Percentiles rank a stretch among this genome's conserved stretches.
Conservation (phyloP, 2,329 filamentous ascomycete genomes). For the Diplodia corticola region DNA sequence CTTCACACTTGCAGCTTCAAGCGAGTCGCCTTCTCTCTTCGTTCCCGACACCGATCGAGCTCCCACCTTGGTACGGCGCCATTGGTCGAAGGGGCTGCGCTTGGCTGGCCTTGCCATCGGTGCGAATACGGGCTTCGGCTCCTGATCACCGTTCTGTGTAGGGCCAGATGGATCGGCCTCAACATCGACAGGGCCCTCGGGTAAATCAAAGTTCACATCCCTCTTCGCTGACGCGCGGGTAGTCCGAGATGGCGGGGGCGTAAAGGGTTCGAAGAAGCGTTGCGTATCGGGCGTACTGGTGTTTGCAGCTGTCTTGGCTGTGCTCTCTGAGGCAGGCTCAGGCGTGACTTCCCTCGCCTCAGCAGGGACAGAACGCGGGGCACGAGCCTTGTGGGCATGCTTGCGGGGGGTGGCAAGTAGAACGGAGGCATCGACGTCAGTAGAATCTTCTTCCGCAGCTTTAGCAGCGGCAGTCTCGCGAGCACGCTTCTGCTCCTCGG, state of each 20-base stretch:
- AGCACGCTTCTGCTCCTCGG: slow-evolving; percentile 48
- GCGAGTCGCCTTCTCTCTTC: slow-evolving; percentile 37
- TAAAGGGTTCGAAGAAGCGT: slow-evolving; percentile 27
- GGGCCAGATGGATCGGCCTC: slow-evolving; percentile 27
- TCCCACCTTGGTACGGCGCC: slow-evolving; percentile 62
- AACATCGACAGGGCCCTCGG: background rate
- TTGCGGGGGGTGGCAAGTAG: background rate
- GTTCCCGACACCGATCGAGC: background rate
- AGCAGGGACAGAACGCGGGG: slow-evolving; percentile 30
- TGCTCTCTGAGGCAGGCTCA: slow-evolving; percentile 27
- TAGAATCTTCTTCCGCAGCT: slow-evolving; percentile 61
- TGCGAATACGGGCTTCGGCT: slow-evolving; percentile 21
- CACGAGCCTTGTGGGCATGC: slow-evolving; percentile 29
- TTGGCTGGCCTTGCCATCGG: slow-evolving; percentile 27
- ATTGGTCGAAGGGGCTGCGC: slow-evolving; percentile 65
- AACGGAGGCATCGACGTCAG: slow-evolving; percentile 51
- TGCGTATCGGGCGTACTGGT: slow-evolving; percentile 54
- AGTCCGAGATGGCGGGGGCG: slow-evolving; percentile 58
- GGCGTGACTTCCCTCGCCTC: slow-evolving; percentile 3
- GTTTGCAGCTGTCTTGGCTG: slow-evolving; percentile 49
- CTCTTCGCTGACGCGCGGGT: slow-evolving; percentile 60
- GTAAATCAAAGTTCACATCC: slow-evolving; percentile 33
- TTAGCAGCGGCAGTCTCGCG: slow-evolving; percentile 40
- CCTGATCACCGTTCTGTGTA: background rate
- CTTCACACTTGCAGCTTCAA: slow-evolving; percentile 35